Evolutionary conservation across 139 green algal species (phyloP).

Genomic region (Protoeuglena noctilucae): DNA sequence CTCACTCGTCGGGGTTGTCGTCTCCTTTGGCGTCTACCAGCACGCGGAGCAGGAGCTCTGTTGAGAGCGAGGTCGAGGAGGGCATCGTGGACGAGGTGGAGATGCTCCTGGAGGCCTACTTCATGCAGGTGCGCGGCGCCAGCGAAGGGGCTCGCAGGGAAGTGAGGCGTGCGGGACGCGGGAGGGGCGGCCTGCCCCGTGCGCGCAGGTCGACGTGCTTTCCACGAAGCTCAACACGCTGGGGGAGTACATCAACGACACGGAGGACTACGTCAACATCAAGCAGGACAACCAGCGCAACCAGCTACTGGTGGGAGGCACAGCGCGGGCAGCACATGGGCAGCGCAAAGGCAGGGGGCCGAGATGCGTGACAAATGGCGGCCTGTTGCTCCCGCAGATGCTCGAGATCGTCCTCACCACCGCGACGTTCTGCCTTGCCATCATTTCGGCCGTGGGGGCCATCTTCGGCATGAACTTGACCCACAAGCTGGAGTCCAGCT

Average conservation of each 20-base stretch:
- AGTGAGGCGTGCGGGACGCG: no score
- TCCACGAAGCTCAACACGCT: constrained; percentile 60
- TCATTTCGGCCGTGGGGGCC: constrained; percentile 47
- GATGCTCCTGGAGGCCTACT: constrained; percentile 20
- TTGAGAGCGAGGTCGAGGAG: constrained; percentile 6
- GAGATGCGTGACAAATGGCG: not conserved
- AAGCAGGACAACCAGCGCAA: constrained; percentile 80
- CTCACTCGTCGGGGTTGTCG: constrained; percentile 4
- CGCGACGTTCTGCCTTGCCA: constrained; percentile 47
- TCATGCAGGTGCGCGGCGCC: constrained; percentile 42
- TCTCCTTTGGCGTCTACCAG: no score
- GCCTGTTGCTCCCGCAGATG: constrained; percentile 2
- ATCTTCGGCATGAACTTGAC: constrained; percentile 95
- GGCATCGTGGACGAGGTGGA: constrained; percentile 18
- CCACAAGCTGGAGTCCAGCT: constrained; percentile 19
- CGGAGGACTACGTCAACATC: constrained; percentile 93
- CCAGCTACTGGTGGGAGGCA: constrained; percentile 51
- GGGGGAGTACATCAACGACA: constrained; percentile 89
- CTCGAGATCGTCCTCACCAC: constrained; percentile 73
- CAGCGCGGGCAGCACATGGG: not conserved
- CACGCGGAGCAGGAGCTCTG: constrained; percentile 7
- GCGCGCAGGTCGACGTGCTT: no score
- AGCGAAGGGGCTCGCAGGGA: no score
- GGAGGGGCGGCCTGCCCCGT: no score
- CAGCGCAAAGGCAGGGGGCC: not conserved